Evolutionary conservation across 1,139 yeast genomes (phyloP).

Genomic region (Saccharomycopsis phalli): DNA sequence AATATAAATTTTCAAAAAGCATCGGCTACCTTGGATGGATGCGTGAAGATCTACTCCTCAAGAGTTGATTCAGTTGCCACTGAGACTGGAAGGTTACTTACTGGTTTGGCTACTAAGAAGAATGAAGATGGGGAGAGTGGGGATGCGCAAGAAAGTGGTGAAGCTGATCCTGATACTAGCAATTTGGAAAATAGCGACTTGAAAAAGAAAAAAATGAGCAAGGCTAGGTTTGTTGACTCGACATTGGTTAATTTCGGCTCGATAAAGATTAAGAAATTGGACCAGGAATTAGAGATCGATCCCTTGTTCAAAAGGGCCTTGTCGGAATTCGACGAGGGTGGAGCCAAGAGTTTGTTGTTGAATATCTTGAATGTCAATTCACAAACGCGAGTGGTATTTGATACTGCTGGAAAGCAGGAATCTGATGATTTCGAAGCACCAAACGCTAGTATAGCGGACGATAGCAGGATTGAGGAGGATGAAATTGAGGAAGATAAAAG

Average conservation of each 20-base stretch:
- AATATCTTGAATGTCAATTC: slow-evolving; percentile 41
- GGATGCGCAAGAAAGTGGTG: slow-evolving; percentile 26
- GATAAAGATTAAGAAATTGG: slow-evolving; percentile 54
- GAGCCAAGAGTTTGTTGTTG: slow-evolving; percentile 62
- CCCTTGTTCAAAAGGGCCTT: slow-evolving; percentile 71
- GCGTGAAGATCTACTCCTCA: slow-evolving; percentile 75
- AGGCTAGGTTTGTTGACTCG: slow-evolving; percentile 38
- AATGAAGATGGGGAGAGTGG: slow-evolving; percentile 28
- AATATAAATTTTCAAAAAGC: slow-evolving; percentile 70
- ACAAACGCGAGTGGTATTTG: slow-evolving; percentile 31
- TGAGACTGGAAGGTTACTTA: slow-evolving; percentile 77
- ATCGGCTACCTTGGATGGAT: slow-evolving; percentile 74
- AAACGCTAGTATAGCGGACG: not conserved
- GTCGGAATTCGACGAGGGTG: slow-evolving; percentile 80
- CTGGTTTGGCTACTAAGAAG: slow-evolving; percentile 49
- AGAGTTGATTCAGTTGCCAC: slow-evolving; percentile 89
- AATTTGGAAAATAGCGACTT: slow-evolving; percentile 25
- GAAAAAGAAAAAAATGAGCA: slow-evolving; percentile 23
- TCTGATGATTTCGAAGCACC: slow-evolving; percentile 4
- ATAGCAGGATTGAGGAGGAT: slow-evolving; percentile 10
- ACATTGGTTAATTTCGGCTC: slow-evolving; percentile 50
- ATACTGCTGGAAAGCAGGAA: slow-evolving; percentile 27
- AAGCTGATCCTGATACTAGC: slow-evolving; percentile 28
- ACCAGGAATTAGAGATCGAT: slow-evolving; percentile 61
- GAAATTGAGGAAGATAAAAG: slow-evolving; percentile 19